phyloP scores from a whole-genome alignment of 768 basidiomycete genomes.

The Boletus rubescentipes region DNA sequence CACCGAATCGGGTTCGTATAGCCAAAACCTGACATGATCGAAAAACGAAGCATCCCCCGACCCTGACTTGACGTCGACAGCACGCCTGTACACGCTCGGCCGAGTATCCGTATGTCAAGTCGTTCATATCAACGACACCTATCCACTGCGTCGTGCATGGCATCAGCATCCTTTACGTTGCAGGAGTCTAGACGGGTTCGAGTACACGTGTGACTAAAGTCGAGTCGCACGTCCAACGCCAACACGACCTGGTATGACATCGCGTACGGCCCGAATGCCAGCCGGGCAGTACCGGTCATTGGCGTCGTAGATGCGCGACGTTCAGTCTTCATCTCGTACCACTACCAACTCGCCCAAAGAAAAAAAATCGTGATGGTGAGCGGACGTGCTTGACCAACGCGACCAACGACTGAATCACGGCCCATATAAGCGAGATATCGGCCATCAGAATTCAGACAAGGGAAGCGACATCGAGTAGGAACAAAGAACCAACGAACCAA shows the following conservation, averaged over 20 bases:
- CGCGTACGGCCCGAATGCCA: too few species aligned
- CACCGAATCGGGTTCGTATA: constrained; percentile 1
- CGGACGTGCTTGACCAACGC: constrained; percentile 38
- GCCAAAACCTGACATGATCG: constrained; percentile 5
- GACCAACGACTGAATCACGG: constrained; percentile 40
- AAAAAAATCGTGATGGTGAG: neutral
- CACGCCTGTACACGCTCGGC: constrained; percentile 4
- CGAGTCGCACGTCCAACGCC: too few species aligned
- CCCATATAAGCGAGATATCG: constrained; percentile 46
- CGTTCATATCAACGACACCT: neutral
- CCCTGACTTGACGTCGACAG: constrained; percentile 9
- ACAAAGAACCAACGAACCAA: too few species aligned
- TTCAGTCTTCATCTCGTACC: too few species aligned
- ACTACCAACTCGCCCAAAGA: neutral
- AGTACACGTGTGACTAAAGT: too few species aligned
- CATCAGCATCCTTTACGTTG: neutral
- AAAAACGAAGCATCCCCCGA: constrained; percentile 2
- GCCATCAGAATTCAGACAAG: constrained; percentile 7
- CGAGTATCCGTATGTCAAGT: too few species aligned
- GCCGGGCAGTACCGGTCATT: too few species aligned
- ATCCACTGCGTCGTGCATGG: neutral
- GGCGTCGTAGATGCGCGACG: too few species aligned
- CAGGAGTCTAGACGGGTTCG: too few species aligned
- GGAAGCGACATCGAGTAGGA: too few species aligned
- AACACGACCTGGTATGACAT: too few species aligned